Evolutionary conservation across 2,329 filamentous ascomycete species (phyloP).

Genomic region (Arachnopeziza araneosa): DNA sequence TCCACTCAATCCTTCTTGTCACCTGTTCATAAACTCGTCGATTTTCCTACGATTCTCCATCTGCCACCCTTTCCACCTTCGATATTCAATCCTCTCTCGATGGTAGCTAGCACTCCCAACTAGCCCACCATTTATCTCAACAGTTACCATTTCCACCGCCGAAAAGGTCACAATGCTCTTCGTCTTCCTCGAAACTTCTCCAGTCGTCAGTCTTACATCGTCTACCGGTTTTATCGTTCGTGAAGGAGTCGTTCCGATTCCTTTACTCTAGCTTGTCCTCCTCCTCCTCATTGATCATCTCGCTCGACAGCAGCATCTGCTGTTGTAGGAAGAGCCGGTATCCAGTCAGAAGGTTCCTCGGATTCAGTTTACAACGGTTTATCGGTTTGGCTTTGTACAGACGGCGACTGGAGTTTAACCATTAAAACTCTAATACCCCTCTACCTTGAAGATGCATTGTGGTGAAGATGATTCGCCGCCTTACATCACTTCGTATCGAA

Average conservation of each 20-base stretch:
- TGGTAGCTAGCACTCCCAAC: slow-evolving; percentile 26
- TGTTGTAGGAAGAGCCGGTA: slow-evolving; percentile 34
- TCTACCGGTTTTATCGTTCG: slow-evolving; percentile 53
- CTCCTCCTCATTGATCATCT: slow-evolving; percentile 38
- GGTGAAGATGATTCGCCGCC: slow-evolving; percentile 48
- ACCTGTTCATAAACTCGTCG: not conserved
- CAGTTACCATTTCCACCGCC: slow-evolving; percentile 27
- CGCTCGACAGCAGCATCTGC: slow-evolving; percentile 33
- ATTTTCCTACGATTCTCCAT: not conserved
- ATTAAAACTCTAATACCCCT: slow-evolving; percentile 21
- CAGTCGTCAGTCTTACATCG: slow-evolving; percentile 60
- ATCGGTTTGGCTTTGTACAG: slow-evolving; percentile 45
- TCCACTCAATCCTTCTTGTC: not conserved
- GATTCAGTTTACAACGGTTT: slow-evolving; percentile 37
- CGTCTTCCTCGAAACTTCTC: slow-evolving; percentile 43
- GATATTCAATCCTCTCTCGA: slow-evolving; percentile 7
- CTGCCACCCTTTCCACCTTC: not conserved
- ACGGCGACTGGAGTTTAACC: slow-evolving; percentile 48
- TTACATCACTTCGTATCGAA: slow-evolving; percentile 43
- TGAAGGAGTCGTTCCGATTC: slow-evolving; percentile 39
- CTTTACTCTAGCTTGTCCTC: slow-evolving; percentile 37
- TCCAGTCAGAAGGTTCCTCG: slow-evolving; percentile 38
- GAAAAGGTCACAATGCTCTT: slow-evolving; percentile 49
- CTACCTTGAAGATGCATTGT: slow-evolving; percentile 52
- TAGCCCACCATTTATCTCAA: slow-evolving; percentile 29